phyloP scores from a whole-genome alignment of 2,329 filamentous ascomycete species.

The Paraphoma chrysanthemicola region DNA sequence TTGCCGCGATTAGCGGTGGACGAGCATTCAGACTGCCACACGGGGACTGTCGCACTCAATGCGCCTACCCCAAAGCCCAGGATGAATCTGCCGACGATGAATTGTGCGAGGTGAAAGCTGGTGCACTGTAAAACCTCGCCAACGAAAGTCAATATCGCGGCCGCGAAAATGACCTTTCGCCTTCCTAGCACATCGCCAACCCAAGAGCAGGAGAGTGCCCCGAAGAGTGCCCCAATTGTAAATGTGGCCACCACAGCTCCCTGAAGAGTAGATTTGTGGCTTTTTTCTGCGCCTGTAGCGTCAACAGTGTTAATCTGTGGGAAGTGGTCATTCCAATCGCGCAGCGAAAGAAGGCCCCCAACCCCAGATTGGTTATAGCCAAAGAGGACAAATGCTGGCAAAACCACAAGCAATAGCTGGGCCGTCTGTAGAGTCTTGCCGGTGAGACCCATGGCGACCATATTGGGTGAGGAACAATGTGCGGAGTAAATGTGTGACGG shows the following conservation, averaged over 20 bases:
- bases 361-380: conserved; percentile 61
- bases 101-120: conserved; percentile 55
- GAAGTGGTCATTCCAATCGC: conserved; percentile 53
- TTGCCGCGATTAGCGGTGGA: conserved; percentile 49
- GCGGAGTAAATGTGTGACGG: background rate
- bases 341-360: conserved; percentile 55
- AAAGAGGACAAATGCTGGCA: conserved; percentile 56
- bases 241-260: conserved; percentile 55
- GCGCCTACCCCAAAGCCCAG: conserved; percentile 54
- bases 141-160: conserved; percentile 50
- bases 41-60: conserved; percentile 54
- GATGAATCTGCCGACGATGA: conserved; percentile 55
- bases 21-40: conserved; percentile 55
- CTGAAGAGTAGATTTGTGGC: conserved; percentile 54
- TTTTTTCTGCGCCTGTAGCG: conserved; percentile 51
- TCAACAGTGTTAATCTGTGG: conserved; percentile 58
- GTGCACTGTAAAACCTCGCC: conserved; percentile 55
- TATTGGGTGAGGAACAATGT: background rate
- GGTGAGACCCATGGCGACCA: conserved; percentile 19
- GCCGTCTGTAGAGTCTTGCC: conserved; percentile 38
- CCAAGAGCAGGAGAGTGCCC: conserved; percentile 54
- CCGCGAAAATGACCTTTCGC: conserved; percentile 53
- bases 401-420: conserved; percentile 48
- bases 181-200: conserved; percentile 56
- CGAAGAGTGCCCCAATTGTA: conserved; percentile 56